Base-by-base conservation (phyloP, 495 filamentous ascomycete genomes). In the Talaromyces nanjingensis region DNA sequence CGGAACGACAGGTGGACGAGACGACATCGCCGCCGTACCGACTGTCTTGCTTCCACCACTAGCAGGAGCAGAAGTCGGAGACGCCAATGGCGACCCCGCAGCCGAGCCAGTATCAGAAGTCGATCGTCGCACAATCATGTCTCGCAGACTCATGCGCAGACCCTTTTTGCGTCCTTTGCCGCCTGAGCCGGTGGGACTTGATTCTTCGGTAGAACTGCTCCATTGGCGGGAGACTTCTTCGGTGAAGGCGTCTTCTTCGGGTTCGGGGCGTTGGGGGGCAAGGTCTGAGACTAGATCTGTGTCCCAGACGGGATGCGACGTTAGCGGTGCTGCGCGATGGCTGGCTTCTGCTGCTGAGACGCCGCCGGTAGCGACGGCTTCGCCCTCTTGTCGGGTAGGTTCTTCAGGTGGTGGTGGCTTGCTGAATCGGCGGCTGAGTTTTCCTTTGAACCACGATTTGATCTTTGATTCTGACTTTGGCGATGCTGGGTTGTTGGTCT, bases 361-460 rank as follows among this genome's bases (percentile, higher is more conserved):
- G 1, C 54, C 61, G 39, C 49, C 65, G 6, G 65, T 37, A 16
- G 63, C 60, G 3, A 53, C 27, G 20, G 57, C 53, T 31, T 53
- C 22, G 27, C 66, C 56, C 12, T 58, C 39, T 9, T n/a, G 55
- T 20, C 37, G 59, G 6, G 25, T 58, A n/a, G 45, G 20, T 22
- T 62, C 45, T 62, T 52, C 61, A 18, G 60, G 37, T 0, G 49
- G 55, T 58, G 65, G 63, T 6, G 61, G 53, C 22, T 68, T 70
- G 71, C 77, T 72, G 63, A 73, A 55, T 20, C 73, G 72, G 61
- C 82, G 77, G 0, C 78, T 74, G 47, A 88, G 76, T 58, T 79
- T 82, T 7, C 72, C 79, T 67, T 84, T 86, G 52, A 90, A 72
- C 86, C 86, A 90, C 53, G 78, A 77, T 61, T 81, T 87, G 42